Base-by-base conservation (phyloP, 2,329 filamentous ascomycete genomes). In the Paecilomyces fulvus region DNA sequence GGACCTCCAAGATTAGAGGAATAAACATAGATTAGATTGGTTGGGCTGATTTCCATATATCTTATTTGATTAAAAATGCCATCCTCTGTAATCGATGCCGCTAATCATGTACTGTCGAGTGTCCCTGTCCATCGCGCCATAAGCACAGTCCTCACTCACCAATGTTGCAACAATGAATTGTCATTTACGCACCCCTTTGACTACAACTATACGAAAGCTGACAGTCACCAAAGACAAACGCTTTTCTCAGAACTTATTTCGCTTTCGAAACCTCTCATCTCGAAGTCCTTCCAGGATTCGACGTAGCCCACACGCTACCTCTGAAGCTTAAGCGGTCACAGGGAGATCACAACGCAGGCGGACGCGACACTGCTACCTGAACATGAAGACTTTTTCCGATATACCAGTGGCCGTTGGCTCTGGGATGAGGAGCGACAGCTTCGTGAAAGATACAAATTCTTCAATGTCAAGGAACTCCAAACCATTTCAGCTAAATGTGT, bases 401-500 rank as follows among this genome's bases (percentile, higher is more conserved):
- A 70, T 57, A 70, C 65, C n/a, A 66, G 67, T 56, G 69, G 69
- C 11, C 58, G 68, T 51, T 72, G 68, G 67, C 55, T 72, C 28
- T 69, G 68, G 70, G 61, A 74, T 52, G 72, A 75, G 60, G 61
- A 70, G 28, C 55, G 60, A 21, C 64, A 70, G 54, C 63, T 71
- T 30, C 63, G 61, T 55, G 65, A 69, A 17, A 66, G 73, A 51
- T 72, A 68, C 50, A 57, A 56, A 25, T 48, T 49, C 7, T 75
- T 75, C 56, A 66, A 75, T 58, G 64, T 76, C 3, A 17, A 60
- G 12, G 12, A 37, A 14, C 33, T 37, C 6, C 33, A 37, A 37
- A n/a, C 10, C 3, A 37, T 37, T n/a, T 37, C 33, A 37, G 33
- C 33, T 7, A 37, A 37, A 37, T 14, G 14, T 14, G 12, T 37